Conservation (phyloP, 768 basidiomycete species). For the Podaxis carcinomalis region DNA sequence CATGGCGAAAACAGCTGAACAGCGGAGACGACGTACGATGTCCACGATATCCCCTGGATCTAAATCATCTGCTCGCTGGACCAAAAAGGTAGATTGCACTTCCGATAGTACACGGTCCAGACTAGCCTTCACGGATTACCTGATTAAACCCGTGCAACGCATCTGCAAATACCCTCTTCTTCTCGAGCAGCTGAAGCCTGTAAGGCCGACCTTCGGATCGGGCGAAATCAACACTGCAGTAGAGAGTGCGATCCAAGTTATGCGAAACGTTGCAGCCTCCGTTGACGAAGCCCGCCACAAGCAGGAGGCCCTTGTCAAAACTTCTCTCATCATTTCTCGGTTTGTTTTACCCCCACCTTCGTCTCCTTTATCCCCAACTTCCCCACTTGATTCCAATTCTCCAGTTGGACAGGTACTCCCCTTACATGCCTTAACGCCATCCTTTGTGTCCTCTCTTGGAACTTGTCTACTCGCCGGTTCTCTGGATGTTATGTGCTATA, state of each 20-base stretch:
- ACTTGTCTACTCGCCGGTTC: constrained; percentile 79
- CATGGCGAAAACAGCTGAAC: constrained; percentile 14
- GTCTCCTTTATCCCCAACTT: constrained; percentile 19
- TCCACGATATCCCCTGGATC: constrained; percentile 49
- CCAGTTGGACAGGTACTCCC: constrained; percentile 21
- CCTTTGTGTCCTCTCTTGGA: constrained; percentile 74
- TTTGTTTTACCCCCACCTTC: constrained; percentile 32
- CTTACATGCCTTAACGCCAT: constrained; percentile 37
- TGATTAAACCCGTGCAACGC: constrained; percentile 96
- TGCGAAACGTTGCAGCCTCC: constrained; percentile 70
- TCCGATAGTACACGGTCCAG: constrained; percentile 23
- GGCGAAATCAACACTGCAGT: constrained; percentile 40
- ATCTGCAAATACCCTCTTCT: constrained; percentile 95
- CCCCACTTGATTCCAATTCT: constrained; percentile 14
- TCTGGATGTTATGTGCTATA: constrained; percentile 80
- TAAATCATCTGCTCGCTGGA: constrained; percentile 31
- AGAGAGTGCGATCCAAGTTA: constrained; percentile 57
- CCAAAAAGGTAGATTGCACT: constrained; percentile 27
- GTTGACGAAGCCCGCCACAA: constrained; percentile 79
- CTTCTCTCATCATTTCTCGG: constrained; percentile 63
- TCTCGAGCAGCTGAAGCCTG: constrained; percentile 60
- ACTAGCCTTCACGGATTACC: constrained; percentile 76
- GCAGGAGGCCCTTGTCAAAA: constrained; percentile 62
- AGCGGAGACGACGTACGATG: constrained; percentile 38
- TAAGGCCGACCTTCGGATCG: constrained; percentile 9